Evolutionary conservation across 75 land plant genomes (phyloP).

Genomic region (Gnetum montanum): DNA sequence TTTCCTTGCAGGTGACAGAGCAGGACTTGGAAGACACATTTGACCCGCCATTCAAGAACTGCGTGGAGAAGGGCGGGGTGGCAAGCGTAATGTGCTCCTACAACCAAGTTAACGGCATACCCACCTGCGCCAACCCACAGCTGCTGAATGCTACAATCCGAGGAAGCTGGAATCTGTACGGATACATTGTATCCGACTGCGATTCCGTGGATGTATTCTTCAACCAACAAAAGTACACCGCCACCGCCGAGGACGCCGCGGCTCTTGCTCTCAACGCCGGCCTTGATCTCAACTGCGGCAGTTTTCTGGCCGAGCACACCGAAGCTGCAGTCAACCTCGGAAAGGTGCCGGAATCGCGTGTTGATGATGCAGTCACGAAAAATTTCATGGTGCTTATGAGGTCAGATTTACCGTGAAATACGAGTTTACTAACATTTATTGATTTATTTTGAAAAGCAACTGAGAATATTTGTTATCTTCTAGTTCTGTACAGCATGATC

Average conservation of each 20-base stretch:
- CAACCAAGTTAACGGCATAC: constrained; percentile 88
- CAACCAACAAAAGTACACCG: constrained; percentile 52
- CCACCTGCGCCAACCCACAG: constrained; percentile 76
- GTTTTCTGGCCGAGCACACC: constrained; percentile 48
- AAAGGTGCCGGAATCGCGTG: constrained; percentile 30
- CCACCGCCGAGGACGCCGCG: constrained; percentile 78
- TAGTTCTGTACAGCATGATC: too few relatives aligned
- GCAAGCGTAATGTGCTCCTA: constrained; percentile 98
- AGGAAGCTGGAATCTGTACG: constrained; percentile 63
- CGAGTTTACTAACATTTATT: too few relatives aligned
- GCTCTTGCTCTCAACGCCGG: constrained; percentile 84
- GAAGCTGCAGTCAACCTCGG: constrained; percentile 47
- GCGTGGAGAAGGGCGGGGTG: constrained; percentile 50
- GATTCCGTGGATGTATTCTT: constrained; percentile 81
- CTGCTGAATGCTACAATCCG: constrained; percentile 57
- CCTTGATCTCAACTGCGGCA: constrained; percentile 44
- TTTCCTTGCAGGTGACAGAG: too few relatives aligned
- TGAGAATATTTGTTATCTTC: too few relatives aligned
- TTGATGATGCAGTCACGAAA: constrained; percentile 57
- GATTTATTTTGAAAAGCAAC: too few relatives aligned
- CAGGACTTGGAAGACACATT: constrained; percentile 92
- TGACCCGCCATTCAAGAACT: not conserved
- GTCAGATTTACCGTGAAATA: too few relatives aligned
- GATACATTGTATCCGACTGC: constrained; percentile 98
- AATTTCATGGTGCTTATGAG: constrained; percentile 56